Conservation (phyloP, 768 basidiomycete species). For the Phlegmacium glaucopus region DNA sequence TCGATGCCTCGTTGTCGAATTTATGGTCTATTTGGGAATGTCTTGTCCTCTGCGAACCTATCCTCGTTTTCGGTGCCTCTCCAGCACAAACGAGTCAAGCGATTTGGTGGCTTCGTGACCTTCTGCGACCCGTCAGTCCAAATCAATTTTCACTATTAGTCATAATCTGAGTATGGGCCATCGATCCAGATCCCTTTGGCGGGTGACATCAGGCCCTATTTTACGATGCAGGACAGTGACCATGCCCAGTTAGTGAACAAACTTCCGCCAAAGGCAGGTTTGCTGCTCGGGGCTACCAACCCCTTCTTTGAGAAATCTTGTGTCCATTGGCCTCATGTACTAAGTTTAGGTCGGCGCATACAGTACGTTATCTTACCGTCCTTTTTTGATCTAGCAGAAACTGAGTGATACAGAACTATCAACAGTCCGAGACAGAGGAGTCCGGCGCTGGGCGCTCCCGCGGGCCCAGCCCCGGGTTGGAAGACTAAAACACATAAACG, state of each 20-base stretch:
- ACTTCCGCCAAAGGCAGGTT: constrained; percentile 72
- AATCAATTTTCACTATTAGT: background rate
- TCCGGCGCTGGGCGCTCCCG: constrained; percentile 24
- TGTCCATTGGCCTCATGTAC: constrained; percentile 80
- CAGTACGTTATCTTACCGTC: constrained; percentile 33
- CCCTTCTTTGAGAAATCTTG: constrained; percentile 81
- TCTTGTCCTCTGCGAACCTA: constrained; percentile 83
- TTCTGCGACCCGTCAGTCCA: constrained; percentile 69
- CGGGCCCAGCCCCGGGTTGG: constrained; percentile 71
- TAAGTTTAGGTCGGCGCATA: constrained; percentile 59
- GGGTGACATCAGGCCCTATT: constrained; percentile 88
- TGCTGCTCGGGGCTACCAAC: constrained; percentile 84
- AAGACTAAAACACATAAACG: constrained; percentile 76
- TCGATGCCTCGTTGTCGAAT: constrained; percentile 62
- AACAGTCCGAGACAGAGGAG: constrained; percentile 19
- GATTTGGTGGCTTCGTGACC: constrained; percentile 89
- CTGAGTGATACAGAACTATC: background rate
- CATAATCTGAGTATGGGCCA: constrained; percentile 2
- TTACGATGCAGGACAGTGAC: constrained; percentile 95
- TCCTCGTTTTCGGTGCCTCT: constrained; percentile 77
- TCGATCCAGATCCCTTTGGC: constrained; percentile 68
- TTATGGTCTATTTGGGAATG: constrained; percentile 95
- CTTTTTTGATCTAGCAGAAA: background rate
- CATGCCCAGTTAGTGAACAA: constrained; percentile 72
- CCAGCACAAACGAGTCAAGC: constrained; percentile 84